Base-by-base conservation (phyloP, 148 eudicot species). In the Oxyria digyna region DNA sequence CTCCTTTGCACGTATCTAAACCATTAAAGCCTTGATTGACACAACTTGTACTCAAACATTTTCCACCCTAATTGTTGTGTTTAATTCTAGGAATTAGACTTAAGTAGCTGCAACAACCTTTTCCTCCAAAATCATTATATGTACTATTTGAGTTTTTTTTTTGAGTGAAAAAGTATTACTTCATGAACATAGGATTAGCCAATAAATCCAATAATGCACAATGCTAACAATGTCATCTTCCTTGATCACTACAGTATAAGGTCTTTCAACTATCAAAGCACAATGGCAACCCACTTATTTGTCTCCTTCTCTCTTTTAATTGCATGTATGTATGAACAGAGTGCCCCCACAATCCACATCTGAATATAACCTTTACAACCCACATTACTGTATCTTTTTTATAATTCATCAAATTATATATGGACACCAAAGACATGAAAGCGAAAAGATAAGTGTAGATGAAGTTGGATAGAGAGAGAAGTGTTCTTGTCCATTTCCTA, bases 371-470 rank as follows among this genome's bases (percentile, higher is more conserved):
- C 35, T 17, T 65, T 65, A 33, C 21, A 65, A 65, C 42, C 24
- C 42, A 33, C 42, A 35, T 32, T n/a, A 65, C 23, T 20, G 26
- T 65, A 32, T n/a, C 20, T n/a, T 20, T 49, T n/a, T 24, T 52
- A 52, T 52, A 24, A 24, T 52, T 52, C 31, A 52, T 49, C 55
- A 49, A 20, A 49, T 55, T 55, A 55, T 10, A 66, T 4, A 17
- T 45, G 71, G 71, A 46, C 33, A 32, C 7, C 33, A 24, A 68
- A 23, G 71, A 68, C 71, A 68, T 18, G 54, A 67, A 67, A 69
- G 50, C 64, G 59, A 63, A 48, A 35, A 59, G 65, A 59, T 31
- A 59, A 50, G 27, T 50, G 57, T 50, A 50, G 57, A 50, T 50
- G 57, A n/a, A 21, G 57, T 20, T 50, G 57, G 26, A 40, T 37